Conservation (phyloP, 148 eudicot species). For the Silene conica region DNA sequence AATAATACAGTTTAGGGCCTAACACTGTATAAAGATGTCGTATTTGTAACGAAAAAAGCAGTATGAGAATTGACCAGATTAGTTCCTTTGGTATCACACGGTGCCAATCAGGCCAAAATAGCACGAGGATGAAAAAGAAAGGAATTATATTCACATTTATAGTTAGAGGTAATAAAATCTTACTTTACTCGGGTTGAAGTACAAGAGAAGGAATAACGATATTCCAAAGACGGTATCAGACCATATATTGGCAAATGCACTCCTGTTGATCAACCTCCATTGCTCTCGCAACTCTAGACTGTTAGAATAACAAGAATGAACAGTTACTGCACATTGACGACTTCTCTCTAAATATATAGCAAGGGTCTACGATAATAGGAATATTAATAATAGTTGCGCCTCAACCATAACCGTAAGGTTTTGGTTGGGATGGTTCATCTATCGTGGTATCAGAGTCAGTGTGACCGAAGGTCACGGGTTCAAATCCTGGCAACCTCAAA, state of each 20-base stretch:
- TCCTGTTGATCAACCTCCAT: constrained; percentile 78
- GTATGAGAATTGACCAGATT: not conserved
- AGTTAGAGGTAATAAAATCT: constrained; percentile 24
- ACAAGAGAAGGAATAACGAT: constrained; percentile 70
- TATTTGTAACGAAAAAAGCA: not conserved
- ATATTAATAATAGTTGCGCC: no score
- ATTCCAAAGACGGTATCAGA: constrained; percentile 86
- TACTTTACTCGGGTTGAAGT: constrained; percentile 82
- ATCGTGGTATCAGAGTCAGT: no score
- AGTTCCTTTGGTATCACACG: not conserved
- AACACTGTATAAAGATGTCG: not conserved
- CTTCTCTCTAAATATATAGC: not conserved
- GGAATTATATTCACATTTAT: not conserved
- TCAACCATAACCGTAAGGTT: no score
- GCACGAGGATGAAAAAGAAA: not conserved
- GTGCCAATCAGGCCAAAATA: not conserved
- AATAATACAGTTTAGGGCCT: not conserved
- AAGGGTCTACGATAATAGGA: no score
- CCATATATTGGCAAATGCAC: constrained; percentile 91
- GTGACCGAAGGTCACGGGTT: no score
- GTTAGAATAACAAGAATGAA: constrained; percentile 24
- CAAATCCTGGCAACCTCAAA: no score
- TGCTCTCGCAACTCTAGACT: constrained; percentile 88
- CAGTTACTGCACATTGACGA: not conserved
- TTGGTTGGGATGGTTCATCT: no score